Conservation (phyloP, 1,139 yeast genomes). For the Saccharomyces hybrid region DNA sequence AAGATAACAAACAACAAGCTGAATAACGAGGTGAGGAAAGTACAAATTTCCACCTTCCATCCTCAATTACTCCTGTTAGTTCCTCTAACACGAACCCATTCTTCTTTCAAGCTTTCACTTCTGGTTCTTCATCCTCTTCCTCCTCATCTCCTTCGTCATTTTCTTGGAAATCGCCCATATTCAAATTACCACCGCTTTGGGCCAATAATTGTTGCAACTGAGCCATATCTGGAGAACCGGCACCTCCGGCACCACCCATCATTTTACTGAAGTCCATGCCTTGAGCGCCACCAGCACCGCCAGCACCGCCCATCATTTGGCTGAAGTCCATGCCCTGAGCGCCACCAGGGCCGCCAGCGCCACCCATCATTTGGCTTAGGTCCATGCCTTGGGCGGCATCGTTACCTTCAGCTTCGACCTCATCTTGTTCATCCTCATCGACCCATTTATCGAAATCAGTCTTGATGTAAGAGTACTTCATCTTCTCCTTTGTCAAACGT, state of each 20-base stretch:
- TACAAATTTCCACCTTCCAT: background rate
- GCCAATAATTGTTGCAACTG: constrained; percentile 8
- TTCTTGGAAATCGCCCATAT: constrained; percentile 3
- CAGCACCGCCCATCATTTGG: no score
- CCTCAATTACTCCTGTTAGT: background rate
- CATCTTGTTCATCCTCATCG: constrained; percentile 89
- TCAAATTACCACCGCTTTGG: constrained; percentile 1
- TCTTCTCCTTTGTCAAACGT: constrained; percentile 70
- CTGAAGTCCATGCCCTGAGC: constrained; percentile 6
- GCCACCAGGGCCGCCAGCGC: constrained; percentile 34
- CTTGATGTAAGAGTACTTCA: constrained; percentile 64
- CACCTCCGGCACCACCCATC: constrained; percentile 32
- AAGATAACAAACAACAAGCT: background rate
- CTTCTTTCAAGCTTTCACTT: constrained; percentile 4
- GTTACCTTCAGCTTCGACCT: constrained; percentile 40
- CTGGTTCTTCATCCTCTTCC: constrained; percentile 8
- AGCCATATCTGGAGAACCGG: constrained; percentile 32
- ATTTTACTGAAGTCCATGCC: constrained; percentile 31
- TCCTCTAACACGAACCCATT: background rate
- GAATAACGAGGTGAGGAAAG: background rate
- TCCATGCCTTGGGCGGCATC: constrained; percentile 33
- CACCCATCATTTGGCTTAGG: constrained; percentile 28
- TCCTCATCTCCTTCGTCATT: constrained; percentile 8
- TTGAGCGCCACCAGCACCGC: constrained; percentile 28
- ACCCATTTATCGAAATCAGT: constrained; percentile 98